Percentiles rank a stretch among this genome's conserved stretches.
phyloP scores from a whole-genome alignment of 176 grass and related monocot species.

The Cenchrus americanus region DNA sequence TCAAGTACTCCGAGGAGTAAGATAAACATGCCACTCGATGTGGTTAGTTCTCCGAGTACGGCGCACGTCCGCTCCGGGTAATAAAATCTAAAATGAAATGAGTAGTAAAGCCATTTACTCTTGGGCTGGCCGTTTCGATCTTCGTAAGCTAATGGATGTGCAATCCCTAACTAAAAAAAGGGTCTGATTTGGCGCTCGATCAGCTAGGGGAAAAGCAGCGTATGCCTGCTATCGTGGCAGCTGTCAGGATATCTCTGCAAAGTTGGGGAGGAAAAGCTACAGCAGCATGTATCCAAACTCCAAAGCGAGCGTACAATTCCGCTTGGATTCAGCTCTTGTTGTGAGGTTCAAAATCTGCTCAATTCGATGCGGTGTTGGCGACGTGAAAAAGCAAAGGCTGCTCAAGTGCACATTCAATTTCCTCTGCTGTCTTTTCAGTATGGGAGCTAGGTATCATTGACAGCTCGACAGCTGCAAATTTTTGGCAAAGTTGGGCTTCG shows the following conservation, averaged over 20 bases:
- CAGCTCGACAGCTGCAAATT: conserved; percentile 3
- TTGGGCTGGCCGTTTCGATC: background rate
- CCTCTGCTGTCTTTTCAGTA: conserved; percentile 14
- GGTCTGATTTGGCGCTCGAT: background rate
- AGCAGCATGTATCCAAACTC: conserved; percentile 9
- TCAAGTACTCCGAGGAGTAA: background rate
- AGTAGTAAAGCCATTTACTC: background rate
- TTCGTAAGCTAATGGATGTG: background rate
- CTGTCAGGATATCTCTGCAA: conserved; percentile 16
- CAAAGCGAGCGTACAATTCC: conserved; percentile 16
- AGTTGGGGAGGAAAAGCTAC: conserved; percentile 29
- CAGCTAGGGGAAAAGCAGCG: background rate
- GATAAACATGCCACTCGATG: conserved; percentile 12
- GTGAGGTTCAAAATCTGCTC: conserved; percentile 5
- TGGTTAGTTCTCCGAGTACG: conserved; percentile 16
- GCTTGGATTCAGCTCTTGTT: background rate
- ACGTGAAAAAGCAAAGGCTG: conserved; percentile 38
- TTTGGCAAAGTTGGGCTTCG: background rate
- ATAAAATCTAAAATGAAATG: too few species aligned
- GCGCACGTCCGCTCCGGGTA: background rate
- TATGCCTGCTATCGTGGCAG: background rate
- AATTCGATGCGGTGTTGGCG: conserved; percentile 10
- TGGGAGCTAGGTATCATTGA: conserved; percentile 25
- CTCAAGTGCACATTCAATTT: conserved; percentile 13
- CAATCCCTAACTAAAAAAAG: too few species aligned